phyloP scores from a whole-genome alignment of 1,284 basidiomycete species.

The Heimioporus punctisporus region DNA sequence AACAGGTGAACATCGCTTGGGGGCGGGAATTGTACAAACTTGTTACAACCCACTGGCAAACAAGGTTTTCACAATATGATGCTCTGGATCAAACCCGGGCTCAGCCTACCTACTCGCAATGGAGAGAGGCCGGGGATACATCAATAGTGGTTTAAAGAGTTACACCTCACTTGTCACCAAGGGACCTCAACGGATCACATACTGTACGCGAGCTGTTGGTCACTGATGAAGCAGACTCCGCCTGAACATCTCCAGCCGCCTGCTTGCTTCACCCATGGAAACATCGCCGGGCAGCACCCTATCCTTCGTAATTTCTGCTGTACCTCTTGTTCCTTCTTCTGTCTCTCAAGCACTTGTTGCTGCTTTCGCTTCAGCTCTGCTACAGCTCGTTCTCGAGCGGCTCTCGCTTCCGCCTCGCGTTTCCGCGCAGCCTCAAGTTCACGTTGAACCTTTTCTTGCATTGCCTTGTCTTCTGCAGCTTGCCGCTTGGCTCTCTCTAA shows the following conservation, averaged over 20 bases:
- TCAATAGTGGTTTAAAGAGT: no score
- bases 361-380: conserved; percentile 36
- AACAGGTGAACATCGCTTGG: no score
- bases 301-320: conserved; percentile 46
- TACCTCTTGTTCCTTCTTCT: conserved; percentile 35
- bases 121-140: no score
- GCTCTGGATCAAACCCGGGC: no score
- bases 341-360: conserved; percentile 35
- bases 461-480: conserved; percentile 13
- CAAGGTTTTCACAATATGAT: no score
- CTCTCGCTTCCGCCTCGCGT: conserved; percentile 22
- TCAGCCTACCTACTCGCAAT: no score
- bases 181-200: no score
- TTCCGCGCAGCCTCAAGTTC: conserved; percentile 20
- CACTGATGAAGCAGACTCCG: conserved; percentile 48
- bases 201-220: conserved; percentile 9
- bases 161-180: no score
- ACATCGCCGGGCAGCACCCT: conserved; percentile 57
- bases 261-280: conserved; percentile 47
- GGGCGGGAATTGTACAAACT: no score
- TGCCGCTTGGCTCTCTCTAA: conserved; percentile 17
- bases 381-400: conserved; percentile 28
- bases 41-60: no score
- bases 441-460: conserved; percentile 25
- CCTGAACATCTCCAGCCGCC: conserved; percentile 57